These are phyloP conservation scores for Globisporangium lucens DNA, from an alignment of 352 stramenopile genomes.

Conservation along the genomic window DNA sequence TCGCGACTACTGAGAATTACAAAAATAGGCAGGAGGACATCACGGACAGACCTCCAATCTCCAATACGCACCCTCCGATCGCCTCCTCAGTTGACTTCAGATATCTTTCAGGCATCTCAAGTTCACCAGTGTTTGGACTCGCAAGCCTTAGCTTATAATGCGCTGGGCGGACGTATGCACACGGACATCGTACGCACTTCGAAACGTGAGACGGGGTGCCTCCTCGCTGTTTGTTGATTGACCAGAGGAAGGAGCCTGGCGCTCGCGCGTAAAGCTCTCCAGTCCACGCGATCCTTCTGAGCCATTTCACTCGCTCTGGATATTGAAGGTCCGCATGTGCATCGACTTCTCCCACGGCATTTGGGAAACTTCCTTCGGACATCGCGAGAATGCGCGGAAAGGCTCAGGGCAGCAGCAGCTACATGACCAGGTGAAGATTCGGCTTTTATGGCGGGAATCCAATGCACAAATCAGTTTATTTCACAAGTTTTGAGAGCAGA, in stretches of 20 bases:
- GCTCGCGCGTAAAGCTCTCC: neutral
- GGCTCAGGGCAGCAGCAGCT: neutral
- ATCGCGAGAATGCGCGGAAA: neutral
- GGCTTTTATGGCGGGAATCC: neutral
- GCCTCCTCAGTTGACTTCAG: too few species aligned
- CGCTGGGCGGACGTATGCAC: neutral
- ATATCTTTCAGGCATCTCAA: too few species aligned
- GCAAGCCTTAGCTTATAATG: neutral
- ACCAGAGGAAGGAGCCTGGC: neutral
- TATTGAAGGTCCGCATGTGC: neutral
- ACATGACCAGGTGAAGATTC: neutral
- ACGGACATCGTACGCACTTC: neutral
- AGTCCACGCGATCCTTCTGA: neutral
- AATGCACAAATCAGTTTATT: neutral
- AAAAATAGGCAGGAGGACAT: neutral
- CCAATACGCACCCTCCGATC: too few species aligned
- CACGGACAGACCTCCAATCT: too few species aligned
- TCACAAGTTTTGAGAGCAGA: neutral
- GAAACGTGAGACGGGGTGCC: neutral
- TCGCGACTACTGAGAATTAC: neutral
- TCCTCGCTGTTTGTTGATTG: neutral
- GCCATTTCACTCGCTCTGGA: neutral
- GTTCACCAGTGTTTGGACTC: neutral
- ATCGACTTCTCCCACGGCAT: neutral
- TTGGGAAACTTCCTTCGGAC: neutral